phyloP scores from a whole-genome alignment of 768 basidiomycete genomes.

The Pleurotus cornucopiae region DNA sequence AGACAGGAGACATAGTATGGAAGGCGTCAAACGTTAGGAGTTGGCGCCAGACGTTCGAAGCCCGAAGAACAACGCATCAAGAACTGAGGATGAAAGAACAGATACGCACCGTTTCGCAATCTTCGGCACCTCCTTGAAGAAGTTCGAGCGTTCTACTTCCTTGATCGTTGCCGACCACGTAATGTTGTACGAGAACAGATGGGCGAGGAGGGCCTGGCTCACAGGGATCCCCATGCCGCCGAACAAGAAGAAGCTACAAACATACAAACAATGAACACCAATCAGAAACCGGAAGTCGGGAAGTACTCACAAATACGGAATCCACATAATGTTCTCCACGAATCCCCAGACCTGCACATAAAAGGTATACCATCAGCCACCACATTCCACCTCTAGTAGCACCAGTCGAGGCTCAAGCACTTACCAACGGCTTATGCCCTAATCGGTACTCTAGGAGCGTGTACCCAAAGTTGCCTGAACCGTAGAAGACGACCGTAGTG shows the following conservation, averaged over 20 bases:
- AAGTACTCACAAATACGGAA: constrained; percentile 67
- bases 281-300: too few species aligned
- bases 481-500: constrained; percentile 73
- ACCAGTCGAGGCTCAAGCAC: constrained; percentile 15
- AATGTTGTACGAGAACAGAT: constrained; percentile 55
- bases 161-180: constrained; percentile 64
- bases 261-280: too few species aligned
- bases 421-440: constrained; percentile 47
- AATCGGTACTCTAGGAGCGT: constrained; percentile 71
- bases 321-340: constrained; percentile 59
- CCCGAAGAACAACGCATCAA: too few species aligned
- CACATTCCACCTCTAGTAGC: neutral
- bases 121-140: constrained; percentile 87
- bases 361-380: constrained; percentile 18
- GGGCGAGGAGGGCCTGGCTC: constrained; percentile 63
- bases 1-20: too few species aligned
- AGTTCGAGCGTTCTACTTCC: constrained; percentile 82
- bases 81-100: too few species aligned
- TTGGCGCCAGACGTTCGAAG: too few species aligned
- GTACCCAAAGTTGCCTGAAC: constrained; percentile 67
- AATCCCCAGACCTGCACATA: constrained; percentile 36
- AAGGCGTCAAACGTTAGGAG: too few species aligned
- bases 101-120: constrained; percentile 67
- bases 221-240: constrained; percentile 71
- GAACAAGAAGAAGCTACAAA: constrained; percentile 70